Evolutionary conservation across 345 rosid species (phyloP).

Genomic region (Eucalyptus erythrocorys): DNA sequence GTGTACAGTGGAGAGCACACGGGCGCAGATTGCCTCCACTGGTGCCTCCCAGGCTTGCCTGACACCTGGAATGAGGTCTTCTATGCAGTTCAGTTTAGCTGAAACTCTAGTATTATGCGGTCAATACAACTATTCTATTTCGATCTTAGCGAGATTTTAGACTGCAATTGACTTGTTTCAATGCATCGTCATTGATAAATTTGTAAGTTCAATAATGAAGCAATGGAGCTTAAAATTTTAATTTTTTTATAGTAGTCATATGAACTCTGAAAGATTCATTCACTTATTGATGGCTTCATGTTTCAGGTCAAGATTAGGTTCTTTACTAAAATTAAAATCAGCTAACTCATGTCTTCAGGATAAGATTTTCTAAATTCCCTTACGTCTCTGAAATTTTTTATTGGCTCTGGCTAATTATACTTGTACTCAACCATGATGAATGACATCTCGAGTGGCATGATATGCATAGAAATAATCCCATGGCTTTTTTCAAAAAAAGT

Average conservation of each 20-base stretch:
- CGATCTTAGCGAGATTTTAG: no score
- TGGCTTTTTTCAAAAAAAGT: no score
- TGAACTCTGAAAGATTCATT: background rate
- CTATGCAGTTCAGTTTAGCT: constrained; percentile 39
- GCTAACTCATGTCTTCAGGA: background rate
- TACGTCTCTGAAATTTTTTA: background rate
- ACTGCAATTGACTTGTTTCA: background rate
- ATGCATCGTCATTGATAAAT: background rate
- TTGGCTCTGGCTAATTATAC: background rate
- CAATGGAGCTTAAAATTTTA: background rate
- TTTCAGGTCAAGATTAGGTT: background rate
- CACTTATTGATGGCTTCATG: background rate
- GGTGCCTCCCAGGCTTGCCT: constrained; percentile 97
- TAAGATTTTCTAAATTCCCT: background rate
- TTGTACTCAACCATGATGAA: background rate
- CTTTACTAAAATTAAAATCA: background rate
- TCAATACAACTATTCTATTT: background rate
- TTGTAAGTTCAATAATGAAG: background rate
- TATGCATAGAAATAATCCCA: background rate
- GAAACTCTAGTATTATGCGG: background rate
- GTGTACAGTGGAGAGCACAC: constrained; percentile 19
- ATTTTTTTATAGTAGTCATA: background rate
- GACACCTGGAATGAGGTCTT: constrained; percentile 84
- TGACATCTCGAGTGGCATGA: background rate
- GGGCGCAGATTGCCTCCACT: constrained; percentile 68